A percentile compares a stretch with the other conserved stretches of the same genome.
phyloP scores from a whole-genome alignment of 371 early-diverging fungal species.

The Zopfochytrium polystomum region DNA sequence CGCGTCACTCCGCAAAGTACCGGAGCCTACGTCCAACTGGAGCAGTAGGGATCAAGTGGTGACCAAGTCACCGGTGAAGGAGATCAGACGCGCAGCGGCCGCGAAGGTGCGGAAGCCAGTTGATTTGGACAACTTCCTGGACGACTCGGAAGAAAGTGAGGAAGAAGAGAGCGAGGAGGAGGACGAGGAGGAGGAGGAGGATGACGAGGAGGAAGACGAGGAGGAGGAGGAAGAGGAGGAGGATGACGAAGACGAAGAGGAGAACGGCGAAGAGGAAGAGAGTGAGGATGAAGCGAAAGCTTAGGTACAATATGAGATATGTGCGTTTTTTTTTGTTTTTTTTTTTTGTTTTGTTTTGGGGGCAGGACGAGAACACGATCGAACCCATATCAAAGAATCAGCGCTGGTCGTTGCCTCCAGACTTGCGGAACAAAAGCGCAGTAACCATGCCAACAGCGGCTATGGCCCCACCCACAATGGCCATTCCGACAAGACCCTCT shows the following conservation, averaged over 20 bases:
- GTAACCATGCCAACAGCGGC: slow-evolving; percentile 43
- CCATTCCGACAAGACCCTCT: slow-evolving; percentile 89
- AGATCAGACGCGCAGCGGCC: slow-evolving; percentile 15
- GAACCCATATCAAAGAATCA: too few species aligned
- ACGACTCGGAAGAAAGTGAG: slow-evolving; percentile 25
- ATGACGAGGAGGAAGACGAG: slow-evolving; percentile 14
- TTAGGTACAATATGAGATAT: background rate
- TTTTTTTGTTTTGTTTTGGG: too few species aligned
- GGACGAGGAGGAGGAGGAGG: slow-evolving; percentile 29
- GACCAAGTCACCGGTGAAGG: slow-evolving; percentile 37
- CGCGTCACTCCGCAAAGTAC: slow-evolving; percentile 51
- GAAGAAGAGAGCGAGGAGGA: slow-evolving; percentile 30
- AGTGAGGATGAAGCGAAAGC: background rate
- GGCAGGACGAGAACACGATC: too few species aligned
- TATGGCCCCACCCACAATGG: slow-evolving; percentile 77
- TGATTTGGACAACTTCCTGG: slow-evolving; percentile 44
- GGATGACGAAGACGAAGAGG: slow-evolving; percentile 27
- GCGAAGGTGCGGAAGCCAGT: slow-evolving; percentile 32
- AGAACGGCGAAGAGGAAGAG: slow-evolving; percentile 24
- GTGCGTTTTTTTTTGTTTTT: too few species aligned
- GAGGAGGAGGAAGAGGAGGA: slow-evolving; percentile 31
- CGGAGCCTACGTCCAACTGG: slow-evolving; percentile 7
- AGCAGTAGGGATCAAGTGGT: slow-evolving; percentile 27
- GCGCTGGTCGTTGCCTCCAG: background rate
- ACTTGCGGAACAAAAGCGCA: slow-evolving; percentile 5